These are phyloP conservation scores for Exophiala aquamarina DNA, from an alignment of 2,329 filamentous ascomycete genomes.

Conservation along the genomic window DNA sequence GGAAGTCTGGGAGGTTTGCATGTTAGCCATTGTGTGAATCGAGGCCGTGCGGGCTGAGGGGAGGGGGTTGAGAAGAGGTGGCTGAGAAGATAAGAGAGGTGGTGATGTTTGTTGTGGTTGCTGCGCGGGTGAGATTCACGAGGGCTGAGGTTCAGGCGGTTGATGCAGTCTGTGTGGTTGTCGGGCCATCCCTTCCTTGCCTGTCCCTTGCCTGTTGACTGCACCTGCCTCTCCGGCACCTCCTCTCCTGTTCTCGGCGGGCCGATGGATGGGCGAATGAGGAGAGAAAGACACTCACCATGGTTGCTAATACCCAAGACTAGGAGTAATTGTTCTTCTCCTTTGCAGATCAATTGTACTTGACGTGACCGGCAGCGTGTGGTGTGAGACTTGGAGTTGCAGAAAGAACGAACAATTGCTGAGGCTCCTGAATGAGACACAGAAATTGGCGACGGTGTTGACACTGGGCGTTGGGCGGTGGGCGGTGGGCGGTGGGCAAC, in stretches of 20 bases:
- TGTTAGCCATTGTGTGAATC: conserved; percentile 21
- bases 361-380: too few species aligned
- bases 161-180: conserved; percentile 1
- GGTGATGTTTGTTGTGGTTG: conserved; percentile 6
- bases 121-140: background rate
- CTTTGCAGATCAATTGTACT: background rate
- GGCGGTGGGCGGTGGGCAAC: too few species aligned
- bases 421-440: background rate
- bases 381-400: too few species aligned
- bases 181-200: too few species aligned
- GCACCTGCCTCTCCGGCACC: too few species aligned
- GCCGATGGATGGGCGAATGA: conserved; percentile 15
- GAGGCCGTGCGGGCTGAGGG: background rate
- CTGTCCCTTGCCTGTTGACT: too few species aligned
- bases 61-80: background rate
- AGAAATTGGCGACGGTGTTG: background rate
- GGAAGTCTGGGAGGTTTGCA: conserved; percentile 55
- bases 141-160: conserved; percentile 1
- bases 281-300: conserved; percentile 21
- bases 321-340: conserved; percentile 1
- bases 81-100: background rate
- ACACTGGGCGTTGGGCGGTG: background rate
- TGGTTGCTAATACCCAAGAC: conserved; percentile 10
- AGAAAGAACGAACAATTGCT: too few species aligned
- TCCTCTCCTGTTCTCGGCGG: conserved; percentile 8